A percentile compares a stretch with the other conserved stretches of the same genome.
These are phyloP conservation scores for Omphalea diandra DNA, from an alignment of 441 rosid species.

Conservation along the genomic window DNA sequence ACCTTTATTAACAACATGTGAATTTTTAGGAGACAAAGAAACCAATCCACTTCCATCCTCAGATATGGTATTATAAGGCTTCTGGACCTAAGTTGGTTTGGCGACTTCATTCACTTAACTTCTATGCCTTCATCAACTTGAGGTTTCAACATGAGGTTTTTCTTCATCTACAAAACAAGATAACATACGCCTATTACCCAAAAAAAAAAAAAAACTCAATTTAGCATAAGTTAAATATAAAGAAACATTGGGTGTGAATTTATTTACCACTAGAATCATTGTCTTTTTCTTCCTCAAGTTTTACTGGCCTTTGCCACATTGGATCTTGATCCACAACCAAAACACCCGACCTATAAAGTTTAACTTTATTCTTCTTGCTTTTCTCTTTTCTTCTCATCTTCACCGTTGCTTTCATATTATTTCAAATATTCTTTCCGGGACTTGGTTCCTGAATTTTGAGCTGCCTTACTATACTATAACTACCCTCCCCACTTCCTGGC, in stretches of 20 bases:
- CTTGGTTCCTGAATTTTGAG: conserved; percentile 31
- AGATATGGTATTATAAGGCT: conserved; percentile 60
- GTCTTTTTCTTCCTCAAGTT: conserved; percentile 48
- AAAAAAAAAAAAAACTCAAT: conserved; percentile 13
- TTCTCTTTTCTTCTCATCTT: conserved; percentile 56
- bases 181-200: background rate
- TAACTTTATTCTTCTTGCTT: conserved; percentile 46
- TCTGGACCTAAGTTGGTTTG: conserved; percentile 59
- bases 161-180: conserved; percentile 48
- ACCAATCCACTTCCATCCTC: conserved; percentile 99
- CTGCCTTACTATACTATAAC: conserved; percentile 29
- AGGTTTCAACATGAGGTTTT: too few relatives aligned
- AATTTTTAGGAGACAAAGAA: conserved; percentile 39
- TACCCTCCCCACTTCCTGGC: background rate
- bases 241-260: background rate
- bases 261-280: conserved; percentile 62
- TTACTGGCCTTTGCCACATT: conserved; percentile 79
- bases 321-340: conserved; percentile 87
- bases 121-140: conserved; percentile 82
- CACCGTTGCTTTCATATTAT: conserved; percentile 50
- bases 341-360: conserved; percentile 45
- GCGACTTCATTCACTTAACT: conserved; percentile 78
- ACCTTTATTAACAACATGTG: conserved; percentile 13
- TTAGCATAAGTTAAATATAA: background rate
- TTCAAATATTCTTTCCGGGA: conserved; percentile 76